Evolutionary conservation across 306 rosid genomes (phyloP).

Genomic region (Carpinus fangiana): DNA sequence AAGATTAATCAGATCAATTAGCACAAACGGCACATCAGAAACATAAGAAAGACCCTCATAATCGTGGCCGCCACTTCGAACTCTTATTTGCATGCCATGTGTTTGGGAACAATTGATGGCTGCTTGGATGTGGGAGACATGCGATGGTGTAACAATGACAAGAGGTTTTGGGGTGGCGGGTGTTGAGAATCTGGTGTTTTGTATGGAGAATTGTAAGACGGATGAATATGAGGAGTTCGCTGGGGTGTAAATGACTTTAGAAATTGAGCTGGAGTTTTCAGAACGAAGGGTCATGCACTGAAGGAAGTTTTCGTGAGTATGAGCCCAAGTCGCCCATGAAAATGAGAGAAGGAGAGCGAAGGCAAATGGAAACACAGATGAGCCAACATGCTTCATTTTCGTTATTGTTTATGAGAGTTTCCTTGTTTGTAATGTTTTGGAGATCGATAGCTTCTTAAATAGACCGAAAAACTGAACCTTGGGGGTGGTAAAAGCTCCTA

Average conservation of each 20-base stretch:
- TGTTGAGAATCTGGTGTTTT: neutral
- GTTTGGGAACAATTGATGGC: constrained; percentile 13
- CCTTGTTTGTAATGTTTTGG: no score
- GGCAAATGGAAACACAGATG: neutral
- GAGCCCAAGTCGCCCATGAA: constrained; percentile 12
- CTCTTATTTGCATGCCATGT: constrained; percentile 9
- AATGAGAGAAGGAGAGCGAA: constrained; percentile 5
- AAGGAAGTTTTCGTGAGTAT: constrained; percentile 21
- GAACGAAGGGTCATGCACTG: constrained; percentile 20
- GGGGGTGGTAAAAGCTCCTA: no score
- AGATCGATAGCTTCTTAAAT: no score
- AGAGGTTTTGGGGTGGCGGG: constrained; percentile 1
- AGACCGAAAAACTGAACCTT: no score
- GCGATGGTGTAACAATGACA: constrained; percentile 18
- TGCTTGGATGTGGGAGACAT: constrained; percentile 18
- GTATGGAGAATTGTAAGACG: constrained; percentile 3
- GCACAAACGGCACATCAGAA: neutral
- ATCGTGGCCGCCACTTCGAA: constrained; percentile 29
- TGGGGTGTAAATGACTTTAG: constrained; percentile 13
- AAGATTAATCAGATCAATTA: constrained; percentile 17
- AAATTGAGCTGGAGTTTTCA: neutral
- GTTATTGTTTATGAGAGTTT: neutral
- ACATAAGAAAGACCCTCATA: constrained; percentile 34
- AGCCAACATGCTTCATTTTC: neutral
- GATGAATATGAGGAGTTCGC: constrained; percentile 6